Base-by-base conservation (phyloP, 1,139 yeast genomes). In the Diutina ranongensis region DNA sequence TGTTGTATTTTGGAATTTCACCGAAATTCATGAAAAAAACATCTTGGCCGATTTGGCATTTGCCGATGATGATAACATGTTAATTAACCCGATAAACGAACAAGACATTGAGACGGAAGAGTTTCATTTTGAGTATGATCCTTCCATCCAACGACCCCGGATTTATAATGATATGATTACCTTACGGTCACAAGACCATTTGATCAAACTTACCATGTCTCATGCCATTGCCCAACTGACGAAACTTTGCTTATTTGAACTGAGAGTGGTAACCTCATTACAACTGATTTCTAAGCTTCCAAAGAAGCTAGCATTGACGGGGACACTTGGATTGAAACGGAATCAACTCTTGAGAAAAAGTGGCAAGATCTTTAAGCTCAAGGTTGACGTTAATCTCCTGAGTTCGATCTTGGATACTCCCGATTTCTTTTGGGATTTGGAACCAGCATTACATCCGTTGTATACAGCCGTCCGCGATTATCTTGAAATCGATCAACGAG, bases 161-260 rank as follows among this genome's bases (percentile, higher is more conserved):
- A 88, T 92, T 38, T 89, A 83, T 62, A 92, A 92, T 60, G 98
- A 92, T 63, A 85, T 92, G 83, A 83, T 92, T 52, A 88, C 97
- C 0, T 65, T 92, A 44, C 71, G 94, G 46, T 81, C 92, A 1
- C 95, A 95, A 3, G 97, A 89, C 59, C 97, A 89, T 63, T 73
- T 92, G 58, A 87, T 88, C 55, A 89, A 94, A 58, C 67, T 92
- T 48, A 86, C 97, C 9, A 78, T 92, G 78, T 86, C 97, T 2
- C 96, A 92, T 63, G 96, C 98, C 1, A 86, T 92, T 51, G 97
- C 97, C 0, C 98, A 92, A 62, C 89, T 94, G 54, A 88, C 97
- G 0, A 92, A 89, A 59, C 65, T 92, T 31, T 84, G 95, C 40
- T 67, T 92, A 46, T 92, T 92, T 63, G 98, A 92, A 60, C 85